These are phyloP conservation scores for Hippophae rhamnoides DNA, from an alignment of 306 rosid genomes.

Conservation along the genomic window DNA sequence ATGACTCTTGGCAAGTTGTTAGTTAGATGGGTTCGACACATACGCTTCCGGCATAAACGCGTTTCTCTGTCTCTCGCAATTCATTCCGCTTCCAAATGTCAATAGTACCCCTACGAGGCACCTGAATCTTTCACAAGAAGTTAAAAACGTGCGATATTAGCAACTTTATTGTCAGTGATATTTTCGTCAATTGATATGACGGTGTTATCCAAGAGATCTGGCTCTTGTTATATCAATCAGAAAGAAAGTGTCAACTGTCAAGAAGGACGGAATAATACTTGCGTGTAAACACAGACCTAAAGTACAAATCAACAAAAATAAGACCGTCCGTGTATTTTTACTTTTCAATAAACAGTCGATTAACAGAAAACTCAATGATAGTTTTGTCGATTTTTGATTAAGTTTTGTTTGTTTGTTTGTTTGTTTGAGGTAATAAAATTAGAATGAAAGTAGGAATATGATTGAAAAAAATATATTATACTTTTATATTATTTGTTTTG, in stretches of 20 bases:
- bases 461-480: no score
- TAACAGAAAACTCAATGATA: no score
- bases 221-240: conserved; percentile 41
- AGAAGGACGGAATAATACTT: conserved; percentile 40
- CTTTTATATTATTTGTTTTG: no score
- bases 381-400: no score
- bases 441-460: no score
- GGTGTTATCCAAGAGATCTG: conserved; percentile 40
- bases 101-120: conserved; percentile 21
- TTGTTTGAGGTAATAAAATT: no score
- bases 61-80: conserved; percentile 24
- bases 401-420: no score
- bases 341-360: no score
- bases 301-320: no score
- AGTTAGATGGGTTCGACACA: conserved; percentile 97
- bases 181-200: conserved; percentile 5
- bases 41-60: conserved; percentile 84
- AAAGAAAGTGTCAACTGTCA: conserved; percentile 26
- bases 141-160: not conserved
- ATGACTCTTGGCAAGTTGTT: conserved; percentile 39
- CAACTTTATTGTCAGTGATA: conserved; percentile 17
- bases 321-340: no score
- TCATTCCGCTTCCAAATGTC: conserved; percentile 23
- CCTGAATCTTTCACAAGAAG: not conserved
- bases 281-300: not conserved